phyloP scores from a whole-genome alignment of 2,329 filamentous ascomycete species.

The Diaporthe sp. region DNA sequence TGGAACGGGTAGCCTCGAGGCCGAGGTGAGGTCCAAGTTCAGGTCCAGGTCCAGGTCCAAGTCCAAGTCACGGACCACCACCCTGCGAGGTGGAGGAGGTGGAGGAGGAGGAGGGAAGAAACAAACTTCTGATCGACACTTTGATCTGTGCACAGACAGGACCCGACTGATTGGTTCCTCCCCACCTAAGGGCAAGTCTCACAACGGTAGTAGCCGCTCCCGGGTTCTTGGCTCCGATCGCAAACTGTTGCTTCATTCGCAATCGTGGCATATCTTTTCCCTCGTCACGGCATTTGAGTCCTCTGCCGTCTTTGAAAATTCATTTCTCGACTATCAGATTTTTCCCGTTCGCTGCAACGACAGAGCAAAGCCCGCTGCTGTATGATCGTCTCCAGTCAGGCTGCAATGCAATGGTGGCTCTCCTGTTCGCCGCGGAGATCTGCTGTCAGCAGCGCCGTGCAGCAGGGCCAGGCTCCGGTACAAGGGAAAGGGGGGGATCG shows the following conservation, averaged over 20 bases:
- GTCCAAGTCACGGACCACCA: not conserved
- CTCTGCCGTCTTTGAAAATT: not conserved
- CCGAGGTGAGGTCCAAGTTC: not conserved
- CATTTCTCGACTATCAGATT: not conserved
- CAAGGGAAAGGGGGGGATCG: not conserved
- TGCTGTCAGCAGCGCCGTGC: conserved; percentile 26
- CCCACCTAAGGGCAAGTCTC: conserved; percentile 19
- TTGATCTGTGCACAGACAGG: conserved; percentile 15
- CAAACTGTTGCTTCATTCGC: conserved; percentile 36
- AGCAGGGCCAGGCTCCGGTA: not conserved
- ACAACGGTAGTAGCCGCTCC: conserved; percentile 25
- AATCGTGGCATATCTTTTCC: not conserved
- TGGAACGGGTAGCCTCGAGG: not conserved
- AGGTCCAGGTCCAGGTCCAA: not conserved
- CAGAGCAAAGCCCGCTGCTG: not conserved
- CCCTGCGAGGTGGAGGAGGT: not conserved
- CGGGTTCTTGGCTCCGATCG: conserved; percentile 30
- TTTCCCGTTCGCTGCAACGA: not conserved
- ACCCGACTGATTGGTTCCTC: conserved; percentile 24
- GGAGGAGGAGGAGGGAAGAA: too few relatives aligned
- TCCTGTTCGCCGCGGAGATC: not conserved
- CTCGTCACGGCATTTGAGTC: not conserved
- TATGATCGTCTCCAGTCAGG: not conserved
- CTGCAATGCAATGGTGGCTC: conserved; percentile 8
- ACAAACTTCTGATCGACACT: conserved; percentile 21